Conservation (phyloP, 805 yeast genomes). For the Candida coleopterorum region DNA sequence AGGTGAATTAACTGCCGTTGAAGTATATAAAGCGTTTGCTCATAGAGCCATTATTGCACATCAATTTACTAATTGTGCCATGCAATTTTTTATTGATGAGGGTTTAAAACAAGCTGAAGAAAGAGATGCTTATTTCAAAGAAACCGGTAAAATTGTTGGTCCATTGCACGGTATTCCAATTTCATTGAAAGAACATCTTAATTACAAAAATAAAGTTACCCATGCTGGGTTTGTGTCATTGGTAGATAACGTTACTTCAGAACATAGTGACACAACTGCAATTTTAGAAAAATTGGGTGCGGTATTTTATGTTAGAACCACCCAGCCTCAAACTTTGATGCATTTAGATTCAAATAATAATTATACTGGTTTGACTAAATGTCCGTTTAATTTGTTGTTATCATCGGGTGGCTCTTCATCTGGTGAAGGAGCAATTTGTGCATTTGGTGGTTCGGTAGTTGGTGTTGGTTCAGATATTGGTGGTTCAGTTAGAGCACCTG, state of each 20-base stretch:
- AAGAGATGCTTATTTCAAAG: constrained; percentile 46
- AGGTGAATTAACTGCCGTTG: constrained; percentile 31
- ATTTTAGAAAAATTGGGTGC: constrained; percentile 39
- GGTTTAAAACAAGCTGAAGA: constrained; percentile 54
- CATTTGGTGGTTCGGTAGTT: constrained; percentile 36
- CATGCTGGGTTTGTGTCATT: constrained; percentile 38
- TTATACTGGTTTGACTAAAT: constrained; percentile 29
- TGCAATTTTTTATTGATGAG: constrained; percentile 48
- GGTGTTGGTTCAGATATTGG: constrained; percentile 44
- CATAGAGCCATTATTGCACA: constrained; percentile 40
- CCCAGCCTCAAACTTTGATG: constrained; percentile 43
- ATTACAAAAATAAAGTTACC: constrained; percentile 28
- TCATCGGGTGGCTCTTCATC: constrained; percentile 42
- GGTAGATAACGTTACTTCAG: constrained; percentile 24
- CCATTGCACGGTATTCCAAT: constrained; percentile 67
- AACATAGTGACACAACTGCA: constrained; percentile 28
- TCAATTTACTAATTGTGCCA: constrained; percentile 41
- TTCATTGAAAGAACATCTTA: constrained; percentile 51
- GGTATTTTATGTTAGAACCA: constrained; percentile 42
- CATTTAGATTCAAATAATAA: constrained; percentile 40
- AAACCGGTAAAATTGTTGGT: constrained; percentile 50
- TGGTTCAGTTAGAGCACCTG: constrained; percentile 41
- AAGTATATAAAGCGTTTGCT: constrained; percentile 39
- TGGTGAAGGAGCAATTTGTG: constrained; percentile 41
- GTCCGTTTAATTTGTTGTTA: constrained; percentile 35